Conservation (phyloP, 176 grass and related monocot genomes). For the Carex littledalei region DNA sequence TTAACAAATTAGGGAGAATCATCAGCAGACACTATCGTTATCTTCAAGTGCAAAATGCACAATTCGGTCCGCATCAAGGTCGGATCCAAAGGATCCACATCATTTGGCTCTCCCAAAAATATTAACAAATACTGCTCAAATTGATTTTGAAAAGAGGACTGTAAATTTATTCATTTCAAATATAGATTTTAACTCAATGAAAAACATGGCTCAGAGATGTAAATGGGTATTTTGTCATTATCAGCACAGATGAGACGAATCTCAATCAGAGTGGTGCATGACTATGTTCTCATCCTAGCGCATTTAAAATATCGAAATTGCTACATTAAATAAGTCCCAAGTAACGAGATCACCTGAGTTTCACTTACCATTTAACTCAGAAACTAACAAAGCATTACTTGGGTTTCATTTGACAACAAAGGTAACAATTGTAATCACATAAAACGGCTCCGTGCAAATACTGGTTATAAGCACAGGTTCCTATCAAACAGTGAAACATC, state of each 20-base stretch:
- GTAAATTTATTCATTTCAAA: neutral
- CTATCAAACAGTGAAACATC: conserved; percentile 71
- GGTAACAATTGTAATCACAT: conserved; percentile 37
- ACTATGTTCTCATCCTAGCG: conserved; percentile 33
- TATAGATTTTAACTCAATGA: neutral
- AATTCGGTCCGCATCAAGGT: conserved; percentile 16
- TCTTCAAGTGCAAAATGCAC: conserved; percentile 8
- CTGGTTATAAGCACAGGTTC: conserved; percentile 54
- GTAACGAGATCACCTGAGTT: too few species aligned
- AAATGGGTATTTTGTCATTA: neutral
- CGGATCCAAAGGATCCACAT: neutral
- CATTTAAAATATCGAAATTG: neutral
- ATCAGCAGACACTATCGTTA: neutral
- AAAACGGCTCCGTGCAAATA: conserved; percentile 70
- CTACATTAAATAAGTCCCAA: neutral
- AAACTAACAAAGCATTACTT: too few species aligned
- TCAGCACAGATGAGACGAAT: conserved; percentile 6
- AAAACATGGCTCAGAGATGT: neutral
- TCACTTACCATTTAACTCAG: too few species aligned
- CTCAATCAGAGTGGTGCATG: conserved; percentile 47
- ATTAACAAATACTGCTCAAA: neutral
- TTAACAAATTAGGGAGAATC: neutral
- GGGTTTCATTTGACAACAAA: too few species aligned
- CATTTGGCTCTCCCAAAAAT: neutral
- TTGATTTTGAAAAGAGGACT: too few species aligned